Percentiles rank a stretch among this genome's conserved stretches.
These are phyloP conservation scores for Termitomyces eurrhizus DNA, from an alignment of 768 basidiomycete genomes.

Conservation along the genomic window DNA sequence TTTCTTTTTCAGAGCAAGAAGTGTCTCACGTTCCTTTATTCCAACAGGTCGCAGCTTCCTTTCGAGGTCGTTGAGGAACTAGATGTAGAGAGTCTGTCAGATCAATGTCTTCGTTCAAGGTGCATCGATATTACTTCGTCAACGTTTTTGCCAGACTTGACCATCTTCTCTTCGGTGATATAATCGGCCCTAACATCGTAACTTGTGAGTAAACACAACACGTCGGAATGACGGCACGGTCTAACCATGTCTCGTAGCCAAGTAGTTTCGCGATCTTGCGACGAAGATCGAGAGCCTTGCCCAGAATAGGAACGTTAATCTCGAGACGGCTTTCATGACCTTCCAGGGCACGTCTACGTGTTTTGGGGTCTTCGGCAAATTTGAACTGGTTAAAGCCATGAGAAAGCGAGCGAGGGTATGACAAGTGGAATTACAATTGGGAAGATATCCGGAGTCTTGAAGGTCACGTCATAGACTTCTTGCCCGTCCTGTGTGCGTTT, in stretches of 20 bases:
- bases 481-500: constrained; percentile 57
- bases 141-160: constrained; percentile 64
- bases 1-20: constrained; percentile 72
- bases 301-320: constrained; percentile 68
- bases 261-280: constrained; percentile 65
- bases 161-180: constrained; percentile 82
- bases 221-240: neutral
- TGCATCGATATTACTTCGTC: constrained; percentile 39
- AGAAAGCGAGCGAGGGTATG: constrained; percentile 1
- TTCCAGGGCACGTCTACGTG: constrained; percentile 62
- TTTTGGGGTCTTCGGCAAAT: constrained; percentile 67
- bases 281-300: constrained; percentile 65
- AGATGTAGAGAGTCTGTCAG: constrained; percentile 4
- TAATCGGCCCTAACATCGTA: constrained; percentile 60
- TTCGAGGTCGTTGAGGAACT: constrained; percentile 81
- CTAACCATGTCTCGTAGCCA: constrained; percentile 67
- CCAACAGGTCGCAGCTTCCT: constrained; percentile 71
- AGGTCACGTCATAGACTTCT: constrained; percentile 69
- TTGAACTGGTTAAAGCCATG: constrained; percentile 54
- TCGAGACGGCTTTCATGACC: constrained; percentile 65
- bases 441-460: constrained; percentile 80
- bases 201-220: neutral
- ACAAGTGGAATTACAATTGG: constrained; percentile 51
- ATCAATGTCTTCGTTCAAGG: neutral
- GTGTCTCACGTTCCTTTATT: constrained; percentile 56